A percentile compares a stretch with the other conserved stretches of the same genome.
These are phyloP conservation scores for Solanum hybrid DNA, from an alignment of 305 asterid species.

Conservation along the genomic window DNA sequence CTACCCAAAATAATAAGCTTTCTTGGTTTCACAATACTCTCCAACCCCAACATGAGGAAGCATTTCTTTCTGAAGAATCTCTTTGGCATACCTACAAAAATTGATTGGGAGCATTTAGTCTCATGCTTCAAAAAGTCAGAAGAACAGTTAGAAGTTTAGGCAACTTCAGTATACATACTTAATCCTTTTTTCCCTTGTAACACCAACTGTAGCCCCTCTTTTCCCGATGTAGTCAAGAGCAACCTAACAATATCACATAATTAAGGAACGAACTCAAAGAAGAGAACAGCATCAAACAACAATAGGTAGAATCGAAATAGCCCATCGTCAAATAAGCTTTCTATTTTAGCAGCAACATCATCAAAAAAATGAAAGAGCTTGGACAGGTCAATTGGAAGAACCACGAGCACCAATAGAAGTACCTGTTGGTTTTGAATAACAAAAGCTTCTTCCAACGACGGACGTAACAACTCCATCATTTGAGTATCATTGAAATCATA, in stretches of 20 bases:
- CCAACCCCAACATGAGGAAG: slow-evolving; percentile 98
- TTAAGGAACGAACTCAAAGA: not conserved
- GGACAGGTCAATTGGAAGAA: not conserved
- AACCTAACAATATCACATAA: slow-evolving; percentile 42
- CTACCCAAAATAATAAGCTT: slow-evolving; percentile 94
- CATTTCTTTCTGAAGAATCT: slow-evolving; percentile 95
- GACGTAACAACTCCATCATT: slow-evolving; percentile 97
- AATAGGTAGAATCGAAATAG: not conserved
- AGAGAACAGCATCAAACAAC: not conserved
- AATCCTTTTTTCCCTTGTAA: slow-evolving; percentile 87
- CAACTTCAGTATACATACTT: slow-evolving; percentile 40
- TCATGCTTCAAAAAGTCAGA: not conserved
- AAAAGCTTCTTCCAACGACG: slow-evolving; percentile 96
- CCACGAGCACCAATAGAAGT: not conserved
- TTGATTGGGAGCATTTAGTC: not conserved
- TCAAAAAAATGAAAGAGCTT: not conserved
- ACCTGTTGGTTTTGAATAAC: slow-evolving; percentile 96
- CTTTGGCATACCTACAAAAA: slow-evolving; percentile 76
- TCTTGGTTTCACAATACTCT: slow-evolving; percentile 91
- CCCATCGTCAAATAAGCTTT: not conserved
- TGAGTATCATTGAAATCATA: slow-evolving; percentile 84
- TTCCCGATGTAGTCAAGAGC: slow-evolving; percentile 97
- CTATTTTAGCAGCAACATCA: not conserved
- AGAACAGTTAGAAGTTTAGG: not conserved
- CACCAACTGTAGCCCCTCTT: slow-evolving; percentile 97